A percentile compares a stretch with the other conserved stretches of the same genome.
These are phyloP conservation scores for Globisporangium nodosum DNA, from an alignment of 352 stramenopile species.

Conservation along the genomic window DNA sequence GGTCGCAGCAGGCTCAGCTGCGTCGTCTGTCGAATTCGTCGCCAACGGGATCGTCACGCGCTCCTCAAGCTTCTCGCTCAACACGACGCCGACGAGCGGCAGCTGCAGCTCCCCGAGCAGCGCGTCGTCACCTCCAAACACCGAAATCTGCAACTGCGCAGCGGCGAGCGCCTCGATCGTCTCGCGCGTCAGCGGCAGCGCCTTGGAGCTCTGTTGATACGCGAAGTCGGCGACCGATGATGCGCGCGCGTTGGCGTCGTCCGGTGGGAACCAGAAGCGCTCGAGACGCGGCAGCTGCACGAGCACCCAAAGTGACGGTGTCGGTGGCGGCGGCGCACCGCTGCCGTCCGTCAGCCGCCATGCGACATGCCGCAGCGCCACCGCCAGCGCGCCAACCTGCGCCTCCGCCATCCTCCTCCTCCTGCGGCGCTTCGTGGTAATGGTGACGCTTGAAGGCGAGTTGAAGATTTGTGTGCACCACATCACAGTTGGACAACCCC, in stretches of 20 bases:
- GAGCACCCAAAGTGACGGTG: neutral
- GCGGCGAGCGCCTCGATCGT: constrained; percentile 33
- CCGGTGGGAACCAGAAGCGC: constrained; percentile 1
- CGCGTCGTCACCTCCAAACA: constrained; percentile 37
- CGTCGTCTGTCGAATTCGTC: neutral
- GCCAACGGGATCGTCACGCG: constrained; percentile 14
- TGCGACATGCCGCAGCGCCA: neutral
- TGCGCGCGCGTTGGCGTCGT: neutral
- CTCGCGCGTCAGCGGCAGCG: constrained; percentile 26
- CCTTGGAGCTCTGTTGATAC: constrained; percentile 49
- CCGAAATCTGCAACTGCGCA: constrained; percentile 28
- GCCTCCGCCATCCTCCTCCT: neutral
- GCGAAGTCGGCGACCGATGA: constrained; percentile 9
- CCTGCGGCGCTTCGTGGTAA: neutral
- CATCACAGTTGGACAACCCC: neutral
- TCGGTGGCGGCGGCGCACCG: neutral
- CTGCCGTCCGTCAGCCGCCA: neutral
- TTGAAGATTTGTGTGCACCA: neutral
- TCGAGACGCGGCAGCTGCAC: constrained; percentile 1
- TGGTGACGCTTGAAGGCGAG: neutral
- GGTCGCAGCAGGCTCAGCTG: neutral
- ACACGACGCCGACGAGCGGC: constrained; percentile 24
- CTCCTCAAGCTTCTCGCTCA: constrained; percentile 17
- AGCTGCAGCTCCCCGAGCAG: constrained; percentile 32
- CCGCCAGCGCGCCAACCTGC: neutral